Base-by-base conservation (phyloP, 106 monocot genomes). In the Xerophyta viscosa region DNA sequence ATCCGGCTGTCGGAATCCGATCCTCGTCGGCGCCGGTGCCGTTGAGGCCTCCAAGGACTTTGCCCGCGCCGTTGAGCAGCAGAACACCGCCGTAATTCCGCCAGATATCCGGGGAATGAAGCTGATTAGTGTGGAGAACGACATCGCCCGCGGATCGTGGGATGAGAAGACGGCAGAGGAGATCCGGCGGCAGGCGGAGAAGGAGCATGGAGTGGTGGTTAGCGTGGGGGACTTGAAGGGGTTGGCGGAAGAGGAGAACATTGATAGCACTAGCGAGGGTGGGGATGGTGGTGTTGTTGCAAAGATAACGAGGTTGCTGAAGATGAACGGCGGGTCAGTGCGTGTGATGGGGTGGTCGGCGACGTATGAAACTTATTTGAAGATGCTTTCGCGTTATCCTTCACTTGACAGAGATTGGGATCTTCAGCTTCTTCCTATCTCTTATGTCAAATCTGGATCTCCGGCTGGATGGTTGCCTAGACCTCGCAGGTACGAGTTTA, bases 271-370 rank as follows among this genome's bases (percentile, higher is more conserved):
- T n/a, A n/a, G n/a, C n/a, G n/a, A 48, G 18, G 61, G 73, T 22
- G 69, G 66, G n/a, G 29, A 10, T 13, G 20, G 48, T 27, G 36
- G 54, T n/a, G 19, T 81, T 36, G 77, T 86, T 10, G 19, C 49
- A 57, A 76, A 77, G 73, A 24, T 80, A 22, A 63, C 80, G 31
- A 64, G 73, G 52, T 49, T 70, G 48, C 29, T 86, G 47, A 80
- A 69, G n/a, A n/a, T n/a, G 39, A 39, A 39, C 6, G 39, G 39
- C 3, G 39, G 24, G 65, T 29, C 61, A 56, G 72, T 86, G 27
- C 80, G 86, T 75, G 65, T 85, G 36, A 80, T 85, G 65, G 85
- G 76, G 5, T 80, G 80, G 80, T 75, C 76, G 22, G 69, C 76
- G 18, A 76, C 68, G 9, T 85, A 85, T 15, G 85, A 85, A 65